A percentile compares a stretch with the other conserved stretches of the same genome.
These are phyloP conservation scores for Pichia heedii DNA, from an alignment of 805 yeast species.

Conservation along the genomic window DNA sequence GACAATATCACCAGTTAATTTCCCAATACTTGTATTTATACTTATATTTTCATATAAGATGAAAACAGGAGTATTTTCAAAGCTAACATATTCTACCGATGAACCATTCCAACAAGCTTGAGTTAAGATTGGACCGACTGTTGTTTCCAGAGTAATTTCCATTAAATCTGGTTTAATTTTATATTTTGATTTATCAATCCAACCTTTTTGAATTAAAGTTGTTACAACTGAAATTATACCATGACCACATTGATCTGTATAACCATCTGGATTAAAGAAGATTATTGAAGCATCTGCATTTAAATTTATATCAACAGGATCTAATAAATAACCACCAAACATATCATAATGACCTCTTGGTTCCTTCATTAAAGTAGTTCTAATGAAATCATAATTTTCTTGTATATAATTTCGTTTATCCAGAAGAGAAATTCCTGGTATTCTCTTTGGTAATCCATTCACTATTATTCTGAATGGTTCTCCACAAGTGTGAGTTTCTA, in stretches of 20 bases:
- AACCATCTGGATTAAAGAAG: slow-evolving; percentile 21
- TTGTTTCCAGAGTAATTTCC: slow-evolving; percentile 17
- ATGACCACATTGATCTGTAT: slow-evolving; percentile 25
- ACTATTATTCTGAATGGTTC: slow-evolving; percentile 19
- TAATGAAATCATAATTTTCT: slow-evolving; percentile 16
- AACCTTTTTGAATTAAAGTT: slow-evolving; percentile 13
- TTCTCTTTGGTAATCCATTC: slow-evolving; percentile 15
- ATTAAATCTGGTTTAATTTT: slow-evolving; percentile 17
- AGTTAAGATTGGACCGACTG: slow-evolving; percentile 18
- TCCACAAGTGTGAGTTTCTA: slow-evolving; percentile 23
- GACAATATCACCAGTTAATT: slow-evolving; percentile 19
- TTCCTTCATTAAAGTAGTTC: slow-evolving; percentile 20
- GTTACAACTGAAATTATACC: slow-evolving; percentile 22
- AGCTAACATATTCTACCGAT: slow-evolving; percentile 18
- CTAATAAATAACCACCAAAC: slow-evolving; percentile 21
- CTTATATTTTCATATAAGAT: slow-evolving; percentile 11
- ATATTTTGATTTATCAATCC: slow-evolving; percentile 15
- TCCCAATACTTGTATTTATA: slow-evolving; percentile 14
- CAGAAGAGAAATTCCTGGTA: slow-evolving; percentile 18
- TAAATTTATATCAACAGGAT: slow-evolving; percentile 9
- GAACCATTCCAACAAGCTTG: slow-evolving; percentile 21
- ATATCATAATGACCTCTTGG: slow-evolving; percentile 25
- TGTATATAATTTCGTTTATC: slow-evolving; percentile 16
- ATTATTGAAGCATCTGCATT: slow-evolving; percentile 21
- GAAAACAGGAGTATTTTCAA: slow-evolving; percentile 19